Percentiles rank a stretch among this genome's conserved stretches.
These are phyloP conservation scores for Chaetomiaceae sp. DNA, from an alignment of 2,329 filamentous ascomycete genomes.

Conservation along the genomic window DNA sequence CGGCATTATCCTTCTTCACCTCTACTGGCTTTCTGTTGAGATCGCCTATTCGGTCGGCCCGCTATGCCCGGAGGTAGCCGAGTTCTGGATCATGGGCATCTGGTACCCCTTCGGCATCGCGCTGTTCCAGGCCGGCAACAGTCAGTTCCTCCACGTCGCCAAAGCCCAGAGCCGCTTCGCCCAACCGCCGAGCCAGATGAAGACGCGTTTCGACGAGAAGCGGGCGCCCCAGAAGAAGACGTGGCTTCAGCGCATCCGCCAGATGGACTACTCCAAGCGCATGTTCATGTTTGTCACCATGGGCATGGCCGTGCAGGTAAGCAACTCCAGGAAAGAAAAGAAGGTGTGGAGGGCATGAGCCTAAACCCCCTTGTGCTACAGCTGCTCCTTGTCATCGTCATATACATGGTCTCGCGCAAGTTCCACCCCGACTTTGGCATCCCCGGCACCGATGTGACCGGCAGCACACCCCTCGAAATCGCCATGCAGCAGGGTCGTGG, in stretches of 20 bases:
- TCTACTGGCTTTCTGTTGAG: constrained; percentile 38
- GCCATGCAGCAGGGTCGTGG: constrained; percentile 44
- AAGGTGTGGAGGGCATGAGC: too few species aligned
- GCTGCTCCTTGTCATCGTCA: constrained; percentile 52
- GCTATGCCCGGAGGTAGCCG: constrained; percentile 43
- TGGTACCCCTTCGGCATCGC: constrained; percentile 60
- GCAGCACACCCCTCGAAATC: constrained; percentile 44
- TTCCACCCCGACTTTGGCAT: constrained; percentile 58
- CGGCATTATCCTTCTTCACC: constrained; percentile 35
- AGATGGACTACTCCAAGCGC: constrained; percentile 34
- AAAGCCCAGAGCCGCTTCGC: constrained; percentile 41
- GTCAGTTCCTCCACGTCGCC: constrained; percentile 53
- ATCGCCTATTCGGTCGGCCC: constrained; percentile 35
- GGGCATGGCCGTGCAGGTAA: constrained; percentile 52
- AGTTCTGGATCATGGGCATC: constrained; percentile 63
- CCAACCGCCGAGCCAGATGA: constrained; percentile 18
- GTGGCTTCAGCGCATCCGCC: constrained; percentile 9
- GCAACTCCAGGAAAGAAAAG: too few species aligned
- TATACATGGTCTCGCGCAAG: constrained; percentile 59
- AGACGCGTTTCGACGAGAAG: constrained; percentile 18
- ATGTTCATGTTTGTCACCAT: constrained; percentile 45
- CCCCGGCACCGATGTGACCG: constrained; percentile 54
- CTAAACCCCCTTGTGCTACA: too few species aligned
- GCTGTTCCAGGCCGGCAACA: constrained; percentile 59
- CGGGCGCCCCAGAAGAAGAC: constrained; percentile 10